Percentiles rank a stretch among this genome's conserved stretches.
phyloP scores from a whole-genome alignment of 2,329 filamentous ascomycete species.

The Macrophomina phaseolina region DNA sequence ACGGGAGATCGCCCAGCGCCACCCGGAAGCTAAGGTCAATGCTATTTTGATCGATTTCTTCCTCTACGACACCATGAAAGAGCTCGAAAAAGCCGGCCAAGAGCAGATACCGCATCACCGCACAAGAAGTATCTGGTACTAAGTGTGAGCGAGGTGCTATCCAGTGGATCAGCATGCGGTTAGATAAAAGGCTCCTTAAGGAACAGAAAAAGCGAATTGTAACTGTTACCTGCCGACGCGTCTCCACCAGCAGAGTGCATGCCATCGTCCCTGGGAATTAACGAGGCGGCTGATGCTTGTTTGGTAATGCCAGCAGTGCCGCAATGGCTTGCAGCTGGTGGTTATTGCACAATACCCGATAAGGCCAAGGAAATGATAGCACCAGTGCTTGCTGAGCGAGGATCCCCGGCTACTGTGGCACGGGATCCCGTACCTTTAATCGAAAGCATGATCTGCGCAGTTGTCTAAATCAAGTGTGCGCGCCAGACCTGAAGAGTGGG shows the following conservation, averaged over 20 bases:
- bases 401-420: background rate
- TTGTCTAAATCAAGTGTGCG: background rate
- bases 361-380: background rate
- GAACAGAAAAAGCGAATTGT: background rate
- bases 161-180: background rate
- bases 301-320: background rate
- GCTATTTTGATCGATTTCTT: constrained; percentile 97
- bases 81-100: constrained; percentile 66
- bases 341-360: background rate
- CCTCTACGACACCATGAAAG: constrained; percentile 92
- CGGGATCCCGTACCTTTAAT: background rate
- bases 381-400: background rate
- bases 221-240: background rate
- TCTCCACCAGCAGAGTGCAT: background rate
- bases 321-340: background rate
- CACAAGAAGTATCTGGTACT: constrained; percentile 96
- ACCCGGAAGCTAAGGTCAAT: constrained; percentile 75
- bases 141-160: constrained; percentile 26
- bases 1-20: constrained; percentile 74
- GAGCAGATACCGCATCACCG: constrained; percentile 78
- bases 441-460: background rate
- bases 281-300: background rate
- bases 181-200: background rate
- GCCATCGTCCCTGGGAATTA: background rate
- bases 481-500: background rate